Base-by-base conservation (phyloP, 805 yeast species). In the Debaryomyces castellii region DNA sequence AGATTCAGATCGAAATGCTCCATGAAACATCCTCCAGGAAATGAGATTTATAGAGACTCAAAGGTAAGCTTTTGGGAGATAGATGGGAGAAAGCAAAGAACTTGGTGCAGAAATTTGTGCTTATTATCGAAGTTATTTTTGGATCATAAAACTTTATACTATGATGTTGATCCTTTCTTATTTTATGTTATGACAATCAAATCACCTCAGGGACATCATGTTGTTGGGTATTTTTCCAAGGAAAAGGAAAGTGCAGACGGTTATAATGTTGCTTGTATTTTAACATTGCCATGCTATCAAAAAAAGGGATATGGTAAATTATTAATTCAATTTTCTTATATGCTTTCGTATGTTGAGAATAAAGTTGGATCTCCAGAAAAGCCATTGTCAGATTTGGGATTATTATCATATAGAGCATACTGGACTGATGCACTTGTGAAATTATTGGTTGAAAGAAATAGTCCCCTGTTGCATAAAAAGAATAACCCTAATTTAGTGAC, bases 321-420 rank as follows among this genome's bases (percentile, higher is more conserved):
- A 33, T 74, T 94, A 51, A 94, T 94, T 56, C 96, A 92, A 58
- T 92, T 94, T 62, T 89, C 97, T 3, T 94, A 94, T 63, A 95
- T 88, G 71, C 71, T 94, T 36, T 87, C 96, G 2, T 84, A 85
- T 58, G 85, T 83, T 43, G 99, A 94, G 59, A 83, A 85, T 43
- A 94, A 94, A 63, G 81, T 83, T 3, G 99, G 99, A 1, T 89
- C 97, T 0, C 99, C 99, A 0, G 99, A 94, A 67, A 94, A 94
- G 60, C 99, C 99, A 2, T 73, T 94, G 18, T 88, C 96, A 0
- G 99, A 94, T 75, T 75, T 94, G 60, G 99, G 99, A 34, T 74
- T 94, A 25, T 74, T 94, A 23, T 87, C 96, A 4, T 94, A 94
- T 60, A 82, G 99, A 64, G 96, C 97, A 0, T 94, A 79, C 62